Evolutionary conservation across 2,329 filamentous ascomycete species (phyloP), one percentile per base, ranked within the genome.

Genomic region (Alternaria brassicae): DNA sequence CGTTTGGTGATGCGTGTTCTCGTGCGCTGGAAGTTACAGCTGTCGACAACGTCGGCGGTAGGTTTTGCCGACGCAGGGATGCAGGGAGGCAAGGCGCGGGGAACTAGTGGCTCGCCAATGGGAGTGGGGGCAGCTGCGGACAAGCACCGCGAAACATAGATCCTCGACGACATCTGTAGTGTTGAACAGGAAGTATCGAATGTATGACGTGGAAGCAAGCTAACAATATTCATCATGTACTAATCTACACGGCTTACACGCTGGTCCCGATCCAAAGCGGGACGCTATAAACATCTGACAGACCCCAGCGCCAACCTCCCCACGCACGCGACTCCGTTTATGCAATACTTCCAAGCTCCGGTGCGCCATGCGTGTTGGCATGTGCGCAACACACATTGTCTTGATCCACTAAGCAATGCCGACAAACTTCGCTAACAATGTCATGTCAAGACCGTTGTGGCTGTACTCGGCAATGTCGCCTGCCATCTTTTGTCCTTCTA

Each of bases 31-130:
- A 69, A 60, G 60, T 67, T 71, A 67, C 71, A 73, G 70, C 66
- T 75, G 72, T 72, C 71, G 70, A 70, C 58, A 70, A 72, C 66
- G 64, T 72, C 69, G 67, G 71, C 42, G 52, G 37, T 57, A 66
- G 40, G 54, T 67, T 60, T 64, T 57, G 45, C 69, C 67, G 67
- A 62, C 45, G 59, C 62, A 66, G 57, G 65, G 62, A 61, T 54
- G 52, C 27, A 44, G 36, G 48, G 60, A 42, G 52, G 53, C 63
- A 53, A 56, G 30, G 56, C 61, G 66, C 61, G 63, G 63, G 63
- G 56, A 53, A n/a, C 42, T 27, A 27, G 40, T 21, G 17, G 37
- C 48, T 66, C 55, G 28, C 69, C 69, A 72, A 71, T 69, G 30
- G 53, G 41, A 48, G 23, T 21, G 8, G 27, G 45, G 27, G 23